These are phyloP conservation scores for Novymonas esmeraldas DNA, from an alignment of 208 protist genomes.

Conservation along the genomic window DNA sequence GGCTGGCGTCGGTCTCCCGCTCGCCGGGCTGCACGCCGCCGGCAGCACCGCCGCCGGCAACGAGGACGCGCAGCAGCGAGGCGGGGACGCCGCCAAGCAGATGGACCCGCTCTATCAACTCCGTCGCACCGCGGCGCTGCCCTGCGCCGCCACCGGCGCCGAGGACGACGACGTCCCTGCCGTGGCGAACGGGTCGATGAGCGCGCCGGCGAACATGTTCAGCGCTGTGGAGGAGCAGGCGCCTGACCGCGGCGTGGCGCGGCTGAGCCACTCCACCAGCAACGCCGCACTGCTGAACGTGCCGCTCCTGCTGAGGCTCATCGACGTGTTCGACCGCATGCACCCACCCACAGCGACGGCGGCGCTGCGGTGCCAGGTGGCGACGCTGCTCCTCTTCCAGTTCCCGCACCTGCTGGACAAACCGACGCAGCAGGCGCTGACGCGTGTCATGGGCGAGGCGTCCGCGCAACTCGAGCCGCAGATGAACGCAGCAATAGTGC, in stretches of 20 bases:
- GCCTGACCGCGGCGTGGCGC: constrained; percentile 23
- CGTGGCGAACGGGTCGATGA: not conserved
- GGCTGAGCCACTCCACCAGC: constrained; percentile 27
- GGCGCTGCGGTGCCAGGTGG: constrained; percentile 49
- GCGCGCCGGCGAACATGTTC: constrained; percentile 16
- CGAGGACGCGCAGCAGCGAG: too few species aligned
- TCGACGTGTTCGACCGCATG: constrained; percentile 47
- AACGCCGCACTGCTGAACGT: constrained; percentile 46
- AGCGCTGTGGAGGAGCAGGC: constrained; percentile 27
- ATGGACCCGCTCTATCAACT: constrained; percentile 36
- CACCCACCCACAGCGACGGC: constrained; percentile 34
- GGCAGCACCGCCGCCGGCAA: not conserved
- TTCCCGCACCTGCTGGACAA: constrained; percentile 59
- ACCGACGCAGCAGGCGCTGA: constrained; percentile 44
- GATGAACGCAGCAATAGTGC: constrained; percentile 26
- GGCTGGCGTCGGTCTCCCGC: constrained; percentile 38
- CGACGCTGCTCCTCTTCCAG: constrained; percentile 75
- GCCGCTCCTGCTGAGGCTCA: constrained; percentile 62
- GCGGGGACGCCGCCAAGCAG: not conserved
- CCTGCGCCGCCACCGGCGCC: not conserved
- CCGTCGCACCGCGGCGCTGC: constrained; percentile 10
- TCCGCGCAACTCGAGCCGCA: constrained; percentile 37
- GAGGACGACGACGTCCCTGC: constrained; percentile 1
- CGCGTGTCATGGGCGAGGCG: constrained; percentile 38
- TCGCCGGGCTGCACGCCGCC: constrained; percentile 11